Evolutionary conservation across 2,329 filamentous ascomycete genomes (phyloP), one percentile per base, ranked within the genome.

Genomic region (Neofusicoccum sp.): DNA sequence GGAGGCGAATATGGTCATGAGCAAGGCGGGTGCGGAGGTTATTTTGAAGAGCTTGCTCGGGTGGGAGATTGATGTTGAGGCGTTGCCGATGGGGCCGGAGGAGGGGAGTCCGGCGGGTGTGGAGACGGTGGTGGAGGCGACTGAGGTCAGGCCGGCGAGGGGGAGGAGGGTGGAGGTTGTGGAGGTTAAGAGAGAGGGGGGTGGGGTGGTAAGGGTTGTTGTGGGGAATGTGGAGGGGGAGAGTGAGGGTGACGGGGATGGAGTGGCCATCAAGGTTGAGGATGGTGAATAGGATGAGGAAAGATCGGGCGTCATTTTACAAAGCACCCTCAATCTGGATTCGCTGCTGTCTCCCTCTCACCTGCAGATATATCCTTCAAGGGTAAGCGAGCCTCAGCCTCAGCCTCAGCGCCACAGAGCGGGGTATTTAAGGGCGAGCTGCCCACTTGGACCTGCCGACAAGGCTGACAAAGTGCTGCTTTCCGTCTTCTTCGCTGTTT

Each of bases 1-100:
- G 73, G 86, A 96, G 74, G 84, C 86, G 58, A 97, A 97, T 71
- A 85, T 90, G 69, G 92, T 98, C 8, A 95, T 97, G 89, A 95
- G 90, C 70, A 98, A 97, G 75, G 90, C 89, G 0, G 93, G 93
- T 0, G 88, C 89, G 6, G 86, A 85, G 60, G 92, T 97, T 26
- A 86, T 98, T 31, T 76, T 98, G 61, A 89, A 88, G 75, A 86
- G 84, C 63, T 71, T 97, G 59, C 73, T 97, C 57, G 88, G 88
- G 20, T 80, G 86, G 72, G 85, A 92, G 31, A 89, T 97, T 60
- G 90, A 96, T 73, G 76, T 96, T 3, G 91, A 96, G 40, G 80
- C 82, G n/a, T 75, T 98, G 70, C 93, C 93, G 0, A 48, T 47
- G 59, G 93, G 92, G 0, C 87, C 89, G 1, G 91, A 95, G 66